Evolutionary conservation across 1,284 basidiomycete genomes (phyloP).

Genomic region (Chalciporus sp.): DNA sequence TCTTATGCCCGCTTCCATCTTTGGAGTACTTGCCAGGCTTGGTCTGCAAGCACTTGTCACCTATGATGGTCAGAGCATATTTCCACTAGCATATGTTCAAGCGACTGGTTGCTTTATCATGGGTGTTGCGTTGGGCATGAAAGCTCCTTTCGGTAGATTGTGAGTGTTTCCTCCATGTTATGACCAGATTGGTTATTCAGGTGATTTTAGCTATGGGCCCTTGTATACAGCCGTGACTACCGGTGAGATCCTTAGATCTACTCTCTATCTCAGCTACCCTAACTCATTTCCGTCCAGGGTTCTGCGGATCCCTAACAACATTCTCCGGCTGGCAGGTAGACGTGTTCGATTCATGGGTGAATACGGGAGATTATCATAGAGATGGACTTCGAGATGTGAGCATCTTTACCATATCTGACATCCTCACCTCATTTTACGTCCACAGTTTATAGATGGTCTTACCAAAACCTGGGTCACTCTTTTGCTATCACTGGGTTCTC

Average conservation of each 20-base stretch:
- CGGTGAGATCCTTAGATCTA: conserved; percentile 46
- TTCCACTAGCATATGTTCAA: conserved; percentile 87
- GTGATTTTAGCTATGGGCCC: conserved; percentile 72
- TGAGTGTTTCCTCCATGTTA: conserved; percentile 44
- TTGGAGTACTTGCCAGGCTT: conserved; percentile 79
- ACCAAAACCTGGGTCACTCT: conserved; percentile 82
- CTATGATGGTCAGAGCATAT: conserved; percentile 79
- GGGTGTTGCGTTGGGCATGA: conserved; percentile 75
- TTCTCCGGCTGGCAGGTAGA: conserved; percentile 96
- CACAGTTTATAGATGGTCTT: conserved; percentile 84
- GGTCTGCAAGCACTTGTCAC: conserved; percentile 72
- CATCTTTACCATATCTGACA: conserved; percentile 8
- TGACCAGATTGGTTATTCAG: conserved; percentile 10
- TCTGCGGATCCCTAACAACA: conserved; percentile 95
- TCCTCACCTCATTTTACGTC: conserved; percentile 9
- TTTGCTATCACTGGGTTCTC: conserved; percentile 65
- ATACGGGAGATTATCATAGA: conserved; percentile 59
- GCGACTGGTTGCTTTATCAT: conserved; percentile 90
- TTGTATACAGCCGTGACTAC: conserved; percentile 89
- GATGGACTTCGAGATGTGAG: conserved; percentile 80
- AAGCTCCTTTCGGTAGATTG: conserved; percentile 74
- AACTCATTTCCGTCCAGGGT: conserved; percentile 53
- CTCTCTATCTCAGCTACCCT: conserved; percentile 2
- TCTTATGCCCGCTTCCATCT: conserved; percentile 74
- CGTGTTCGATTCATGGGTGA: conserved; percentile 85